phyloP scores from a whole-genome alignment of 1,139 yeast species.

The Scheffersomyces lignicola region DNA sequence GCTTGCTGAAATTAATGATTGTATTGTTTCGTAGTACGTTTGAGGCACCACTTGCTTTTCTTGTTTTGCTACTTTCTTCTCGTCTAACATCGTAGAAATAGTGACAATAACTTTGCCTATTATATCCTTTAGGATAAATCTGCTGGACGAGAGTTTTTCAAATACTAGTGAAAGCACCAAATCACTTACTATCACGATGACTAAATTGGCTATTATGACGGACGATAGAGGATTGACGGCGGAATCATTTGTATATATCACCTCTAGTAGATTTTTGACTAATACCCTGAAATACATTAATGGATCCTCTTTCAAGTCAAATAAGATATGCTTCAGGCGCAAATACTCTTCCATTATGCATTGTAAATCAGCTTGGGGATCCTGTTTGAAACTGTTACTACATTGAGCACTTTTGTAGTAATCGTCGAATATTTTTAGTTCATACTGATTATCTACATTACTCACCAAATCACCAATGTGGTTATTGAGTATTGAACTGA shows the following conservation, averaged over 20 bases:
- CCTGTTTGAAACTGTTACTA: conserved; percentile 12
- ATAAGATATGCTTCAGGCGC: conserved; percentile 18
- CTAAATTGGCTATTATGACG: conserved; percentile 28
- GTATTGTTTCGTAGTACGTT: conserved; percentile 5
- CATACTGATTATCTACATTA: conserved; percentile 10
- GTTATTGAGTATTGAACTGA: conserved; percentile 24
- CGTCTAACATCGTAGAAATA: neutral
- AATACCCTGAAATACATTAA: conserved; percentile 28
- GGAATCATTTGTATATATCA: conserved; percentile 17
- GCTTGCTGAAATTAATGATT: conserved; percentile 2
- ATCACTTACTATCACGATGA: conserved; percentile 33
- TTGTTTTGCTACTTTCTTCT: neutral
- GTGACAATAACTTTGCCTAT: conserved; percentile 8
- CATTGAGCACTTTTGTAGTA: conserved; percentile 6
- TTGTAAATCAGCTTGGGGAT: conserved; percentile 1
- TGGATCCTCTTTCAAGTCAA: conserved; percentile 10
- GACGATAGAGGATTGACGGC: conserved; percentile 23
- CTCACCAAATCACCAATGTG: conserved; percentile 26
- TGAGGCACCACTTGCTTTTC: conserved; percentile 4
- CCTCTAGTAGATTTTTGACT: conserved; percentile 20
- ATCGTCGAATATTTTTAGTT: conserved; percentile 17
- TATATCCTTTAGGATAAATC: conserved; percentile 24
- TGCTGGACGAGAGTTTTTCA: conserved; percentile 29
- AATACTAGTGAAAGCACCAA: conserved; percentile 32
- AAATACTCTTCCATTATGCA: conserved; percentile 16